Base-by-base conservation (phyloP, 345 rosid species). In the Populus nigra region DNA sequence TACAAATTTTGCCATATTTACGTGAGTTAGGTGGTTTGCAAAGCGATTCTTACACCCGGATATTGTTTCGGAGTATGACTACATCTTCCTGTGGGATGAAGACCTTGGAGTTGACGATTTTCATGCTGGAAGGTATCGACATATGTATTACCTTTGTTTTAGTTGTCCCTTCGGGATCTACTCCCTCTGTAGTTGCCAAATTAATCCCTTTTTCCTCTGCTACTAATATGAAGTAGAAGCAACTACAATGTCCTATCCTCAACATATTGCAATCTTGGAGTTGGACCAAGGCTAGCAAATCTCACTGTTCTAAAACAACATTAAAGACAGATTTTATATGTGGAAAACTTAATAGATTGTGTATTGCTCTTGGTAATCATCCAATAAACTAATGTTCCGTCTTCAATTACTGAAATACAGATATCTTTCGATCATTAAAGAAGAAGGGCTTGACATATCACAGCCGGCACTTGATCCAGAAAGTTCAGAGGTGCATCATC, bases 391-490 rank as follows among this genome's bases (percentile, higher is more conserved):
- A 7, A 39, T 8, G 8, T 39, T 39, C 43, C 43, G 43, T 39
- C 18, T 66, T 29, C 20, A 68, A 81, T 25, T 27, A 47, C 38
- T 74, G 59, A 36, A 45, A 61, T 79, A 71, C 89, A 92, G 96
- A 78, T 92, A 94, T 79, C 83, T 89, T 78, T 86, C 92, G 53
- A 88, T 90, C 17, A 70, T 90, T 71, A 87, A 80, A 85, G 86
- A 88, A 68, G 97, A 91, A 87, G 91, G 91, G 38, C 93, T 94
- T 36, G 90, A 92, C 82, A 91, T 94, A 86, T 94, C 97, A 4
- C 97, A 94, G 80, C 98, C 97, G 22, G 97, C 91, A 11, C 89
- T 94, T 65, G 96, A 88, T 86, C 88, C 88, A 17, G 55, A 72
- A 5, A 77, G 80, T 53, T 90, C 92, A 39, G 86, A 88, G 72